These are phyloP conservation scores for Bryoerythrophyllum caledonicum DNA, from an alignment of 225 moss, liverwort and hornwort species.

Conservation along the genomic window DNA sequence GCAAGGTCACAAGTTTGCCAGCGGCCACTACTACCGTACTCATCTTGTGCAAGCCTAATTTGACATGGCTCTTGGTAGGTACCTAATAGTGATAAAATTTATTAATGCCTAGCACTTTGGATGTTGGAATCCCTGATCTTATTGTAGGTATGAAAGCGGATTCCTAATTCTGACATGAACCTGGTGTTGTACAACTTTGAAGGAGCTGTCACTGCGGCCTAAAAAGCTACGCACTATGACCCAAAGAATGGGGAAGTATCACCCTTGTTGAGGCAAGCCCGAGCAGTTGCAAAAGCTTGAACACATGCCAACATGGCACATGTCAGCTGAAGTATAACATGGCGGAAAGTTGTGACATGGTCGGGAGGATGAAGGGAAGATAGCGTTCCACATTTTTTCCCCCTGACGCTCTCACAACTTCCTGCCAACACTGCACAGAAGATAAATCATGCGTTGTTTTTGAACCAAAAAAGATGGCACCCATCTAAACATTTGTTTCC, in stretches of 20 bases:
- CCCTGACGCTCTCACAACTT: too few species aligned
- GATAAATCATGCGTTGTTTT: too few species aligned
- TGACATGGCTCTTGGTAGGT: conserved; percentile 95
- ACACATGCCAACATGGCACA: conserved; percentile 79
- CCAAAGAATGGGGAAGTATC: conserved; percentile 64
- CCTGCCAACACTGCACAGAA: too few species aligned
- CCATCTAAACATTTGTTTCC: too few species aligned
- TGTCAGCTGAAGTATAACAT: too few species aligned
- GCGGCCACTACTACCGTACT: conserved; percentile 66
- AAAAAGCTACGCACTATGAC: conserved; percentile 72
- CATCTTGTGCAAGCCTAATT: conserved; percentile 86
- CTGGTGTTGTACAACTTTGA: conserved; percentile 65
- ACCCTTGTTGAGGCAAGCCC: too few species aligned
- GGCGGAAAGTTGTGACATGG: too few species aligned
- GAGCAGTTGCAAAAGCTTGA: conserved; percentile 67
- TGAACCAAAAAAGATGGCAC: too few species aligned
- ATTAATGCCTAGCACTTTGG: neutral
- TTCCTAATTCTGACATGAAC: neutral
- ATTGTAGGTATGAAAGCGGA: neutral
- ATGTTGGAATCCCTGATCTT: neutral
- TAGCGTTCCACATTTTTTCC: too few species aligned
- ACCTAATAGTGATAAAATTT: neutral
- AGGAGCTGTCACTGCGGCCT: conserved; percentile 76
- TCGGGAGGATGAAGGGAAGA: too few species aligned
- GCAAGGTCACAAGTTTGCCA: conserved; percentile 57